Evolutionary conservation across 306 rosid genomes (phyloP), one percentile per base, ranked within the genome.

Genomic region (Medicago ruthenica): DNA sequence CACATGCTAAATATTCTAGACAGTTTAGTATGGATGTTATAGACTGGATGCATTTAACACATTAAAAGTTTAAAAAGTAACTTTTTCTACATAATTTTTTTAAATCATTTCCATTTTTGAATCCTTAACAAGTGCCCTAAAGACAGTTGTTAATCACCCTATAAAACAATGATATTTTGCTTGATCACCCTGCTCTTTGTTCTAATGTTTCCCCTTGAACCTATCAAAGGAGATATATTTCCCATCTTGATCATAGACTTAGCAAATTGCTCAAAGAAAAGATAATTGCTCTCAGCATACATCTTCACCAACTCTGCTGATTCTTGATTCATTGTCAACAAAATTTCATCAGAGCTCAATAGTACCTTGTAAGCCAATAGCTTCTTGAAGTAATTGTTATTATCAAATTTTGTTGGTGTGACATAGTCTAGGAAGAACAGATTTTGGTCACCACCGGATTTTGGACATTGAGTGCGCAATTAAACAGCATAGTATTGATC

Each of bases 201-300:
- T 61, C 98, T 90, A 76, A 95, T 89, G 81, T 95, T 91, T 76
- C 98, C 98, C 83, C 68, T 87, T 12, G 85, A 80, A 20, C 93
- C 89, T 2, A 90, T 95, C 75, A 89, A 63, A 9, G 98, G 98
- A 59, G 96, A 86, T 37, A 95, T 85, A 48, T 86, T 92, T 15
- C 98, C 89, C 98, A 95, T 90, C 90, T 92, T 95, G 34, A 92
- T 40, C 97, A 95, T 95, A 47, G 97, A 95, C 86, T 82, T 82
- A 13, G 97, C 84, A 55, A 95, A 95, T 55, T 95, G 98, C 53
- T 85, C 73, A 50, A 92, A 87, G 96, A 95, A 92, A 67, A 80
- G 60, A 71, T 85, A 50, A 2, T 31, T 78, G 64, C 81, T 80
- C 76, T 84, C 82, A 0, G 97, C 97, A 75, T 92, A 95, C 50